Percentiles rank a stretch among this genome's conserved stretches.
phyloP scores from a whole-genome alignment of 1,284 basidiomycete species.

The Tausonia pullulans region DNA sequence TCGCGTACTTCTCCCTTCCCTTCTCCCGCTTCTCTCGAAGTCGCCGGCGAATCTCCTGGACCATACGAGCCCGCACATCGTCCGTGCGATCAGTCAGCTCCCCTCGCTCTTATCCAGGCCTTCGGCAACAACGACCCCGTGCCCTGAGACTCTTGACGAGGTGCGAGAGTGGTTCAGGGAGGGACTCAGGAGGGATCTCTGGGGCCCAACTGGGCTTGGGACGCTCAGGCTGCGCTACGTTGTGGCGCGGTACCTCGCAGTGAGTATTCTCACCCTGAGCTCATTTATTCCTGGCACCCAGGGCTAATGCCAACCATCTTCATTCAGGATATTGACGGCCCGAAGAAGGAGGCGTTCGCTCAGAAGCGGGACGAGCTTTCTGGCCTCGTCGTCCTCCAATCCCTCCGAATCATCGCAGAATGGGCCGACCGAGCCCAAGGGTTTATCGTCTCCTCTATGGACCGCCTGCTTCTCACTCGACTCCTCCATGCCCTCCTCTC shows the following conservation, averaged over 20 bases:
- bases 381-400: neutral
- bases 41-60: neutral
- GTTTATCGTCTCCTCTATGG: neutral
- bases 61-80: neutral
- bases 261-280: neutral
- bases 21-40: neutral
- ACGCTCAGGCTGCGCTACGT: constrained; percentile 1
- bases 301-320: neutral
- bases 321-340: neutral
- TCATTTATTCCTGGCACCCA: neutral
- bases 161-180: neutral
- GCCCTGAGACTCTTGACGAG: neutral
- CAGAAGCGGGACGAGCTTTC: neutral
- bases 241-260: constrained; percentile 1
- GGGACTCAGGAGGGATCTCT: neutral
- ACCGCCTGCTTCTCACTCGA: neutral
- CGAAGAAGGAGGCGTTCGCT: neutral
- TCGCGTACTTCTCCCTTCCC: neutral
- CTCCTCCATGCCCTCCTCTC: constrained; percentile 9
- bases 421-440: constrained; percentile 1
- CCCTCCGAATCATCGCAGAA: constrained; percentile 2
- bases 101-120: neutral
- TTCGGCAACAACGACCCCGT: neutral
- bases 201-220: neutral
- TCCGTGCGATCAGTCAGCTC: neutral